Evolutionary conservation across 169 alveolate species (phyloP).

Genomic region (Cryptosporidium canis): DNA sequence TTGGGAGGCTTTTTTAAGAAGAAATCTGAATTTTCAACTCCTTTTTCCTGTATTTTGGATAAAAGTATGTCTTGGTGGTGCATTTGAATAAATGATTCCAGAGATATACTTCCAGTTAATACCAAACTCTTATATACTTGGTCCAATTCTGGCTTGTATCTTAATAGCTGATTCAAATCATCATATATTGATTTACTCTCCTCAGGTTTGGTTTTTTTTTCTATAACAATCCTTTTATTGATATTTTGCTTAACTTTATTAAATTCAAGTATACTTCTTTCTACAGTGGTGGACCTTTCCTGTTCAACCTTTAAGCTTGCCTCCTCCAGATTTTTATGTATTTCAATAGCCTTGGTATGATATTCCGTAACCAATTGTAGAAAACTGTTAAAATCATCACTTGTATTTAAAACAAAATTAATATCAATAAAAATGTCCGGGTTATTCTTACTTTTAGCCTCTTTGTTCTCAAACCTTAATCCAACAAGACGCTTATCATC

Average conservation of each 20-base stretch:
- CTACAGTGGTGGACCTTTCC: background rate
- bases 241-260: background rate
- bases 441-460: background rate
- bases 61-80: constrained; percentile 16
- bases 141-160: constrained; percentile 26
- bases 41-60: constrained; percentile 32
- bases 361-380: background rate
- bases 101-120: constrained; percentile 44
- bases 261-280: background rate
- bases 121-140: constrained; percentile 22
- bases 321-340: background rate
- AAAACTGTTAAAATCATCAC: constrained; percentile 34
- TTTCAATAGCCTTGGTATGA: constrained; percentile 19
- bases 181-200: constrained; percentile 13
- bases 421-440: constrained; percentile 6
- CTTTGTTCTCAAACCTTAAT: constrained; percentile 52
- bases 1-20: constrained; percentile 66
- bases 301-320: background rate
- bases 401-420: background rate
- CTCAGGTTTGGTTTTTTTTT: constrained; percentile 7
- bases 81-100: constrained; percentile 58
- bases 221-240: constrained; percentile 18
- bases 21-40: constrained; percentile 23
- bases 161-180: constrained; percentile 29
- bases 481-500: constrained; percentile 40